phyloP scores from a whole-genome alignment of 495 filamentous ascomycete genomes.

The Aspergillus nanangensis region DNA sequence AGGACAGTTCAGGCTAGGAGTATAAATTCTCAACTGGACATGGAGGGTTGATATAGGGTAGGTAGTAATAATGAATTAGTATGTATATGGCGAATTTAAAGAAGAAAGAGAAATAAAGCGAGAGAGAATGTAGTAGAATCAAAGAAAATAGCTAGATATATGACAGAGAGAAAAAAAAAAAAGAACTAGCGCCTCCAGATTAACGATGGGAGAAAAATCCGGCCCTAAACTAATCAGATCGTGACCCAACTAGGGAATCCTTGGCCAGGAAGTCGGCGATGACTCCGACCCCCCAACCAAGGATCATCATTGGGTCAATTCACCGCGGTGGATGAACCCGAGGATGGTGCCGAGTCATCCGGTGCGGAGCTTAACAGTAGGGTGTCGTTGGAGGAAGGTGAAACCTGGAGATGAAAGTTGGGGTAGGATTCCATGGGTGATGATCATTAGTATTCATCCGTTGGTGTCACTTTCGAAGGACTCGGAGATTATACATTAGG shows the following conservation, averaged over 20 bases:
- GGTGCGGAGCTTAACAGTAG: slow-evolving; percentile 15
- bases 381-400: background rate
- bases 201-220: background rate
- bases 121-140: too few species aligned
- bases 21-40: too few species aligned
- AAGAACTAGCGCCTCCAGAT: too few species aligned
- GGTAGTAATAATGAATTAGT: too few species aligned
- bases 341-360: slow-evolving; percentile 18
- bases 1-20: too few species aligned
- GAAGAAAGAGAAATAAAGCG: too few species aligned
- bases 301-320: slow-evolving; percentile 9
- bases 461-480: too few species aligned
- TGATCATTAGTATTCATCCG: too few species aligned
- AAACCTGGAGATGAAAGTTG: background rate
- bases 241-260: background rate
- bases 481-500: too few species aligned
- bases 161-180: background rate
- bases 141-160: background rate
- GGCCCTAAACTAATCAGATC: background rate
- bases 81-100: too few species aligned
- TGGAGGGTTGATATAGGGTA: too few species aligned
- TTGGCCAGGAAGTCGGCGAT: background rate
- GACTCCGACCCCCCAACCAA: background rate
- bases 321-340: slow-evolving; percentile 1
- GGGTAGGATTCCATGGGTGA: too few species aligned